Base-by-base conservation (phyloP, 352 stramenopile genomes). In the Phytophthora aleatoria region DNA sequence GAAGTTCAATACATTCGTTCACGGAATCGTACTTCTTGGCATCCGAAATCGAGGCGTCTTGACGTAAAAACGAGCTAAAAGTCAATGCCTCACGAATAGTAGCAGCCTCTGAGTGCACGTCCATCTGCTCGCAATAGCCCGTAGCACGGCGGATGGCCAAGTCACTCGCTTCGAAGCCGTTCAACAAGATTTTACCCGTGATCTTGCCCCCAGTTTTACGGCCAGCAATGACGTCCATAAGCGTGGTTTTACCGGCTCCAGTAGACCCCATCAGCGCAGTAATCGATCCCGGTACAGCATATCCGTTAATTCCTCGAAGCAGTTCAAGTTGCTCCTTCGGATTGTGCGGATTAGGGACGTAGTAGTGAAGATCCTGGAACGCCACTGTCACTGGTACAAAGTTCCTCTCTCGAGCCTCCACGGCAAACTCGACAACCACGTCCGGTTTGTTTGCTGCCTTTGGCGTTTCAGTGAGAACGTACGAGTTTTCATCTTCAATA, bases 341-440 rank as follows among this genome's bases (percentile, higher is more conserved):
- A 39, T 67, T 64, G 33, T 60, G 44, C 12, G 57, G 67, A 35
- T 64, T 26, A n/a, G 51, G 51, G 5, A 58, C 51, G 16, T 7
- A 58, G 51, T 58, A 58, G 27, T 58, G 51, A 30, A 80, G 33
- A 24, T 80, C 47, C 13, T 71, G 50, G 63, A 80, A 80, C 1
- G 64, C 66, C 1, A 80, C 38, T 0, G 68, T 75, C 2, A 77
- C 67, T 1, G 72, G 68, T 8, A 61, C 56, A 76, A 75, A 72
- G 70, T 57, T 68, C 53, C 50, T 60, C 31, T 60, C 41, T 9
- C 53, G 53, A 48, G 42, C 7, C 26, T 53, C 52, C 1, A 63
- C 53, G 3, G 53, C 41, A 28, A 60, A 31, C 11, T 60, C 53
- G 16, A 60, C 53, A 43, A 51, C 31, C 11, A 60, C 53, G 20